Evolutionary conservation across 169 alveolate species (phyloP), one percentile per base, ranked within the genome.

Genomic region (Eimeria necatrix): DNA sequence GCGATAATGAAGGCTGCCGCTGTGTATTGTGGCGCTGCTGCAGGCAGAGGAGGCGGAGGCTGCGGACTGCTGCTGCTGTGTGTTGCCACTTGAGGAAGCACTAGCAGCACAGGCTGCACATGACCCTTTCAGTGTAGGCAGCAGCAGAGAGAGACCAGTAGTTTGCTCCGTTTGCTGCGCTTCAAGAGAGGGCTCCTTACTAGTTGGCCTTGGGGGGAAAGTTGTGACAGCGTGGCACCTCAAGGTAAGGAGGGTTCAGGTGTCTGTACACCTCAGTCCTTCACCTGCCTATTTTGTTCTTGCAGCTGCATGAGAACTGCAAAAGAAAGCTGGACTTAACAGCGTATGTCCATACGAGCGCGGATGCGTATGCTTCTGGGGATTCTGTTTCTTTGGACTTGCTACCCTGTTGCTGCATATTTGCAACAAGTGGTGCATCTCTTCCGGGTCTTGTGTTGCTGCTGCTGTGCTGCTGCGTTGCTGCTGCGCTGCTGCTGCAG

Each of bases 21-120:
- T 2, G 41, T 32, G 41, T 32, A 32, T 32, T 18, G 68, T 18
- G 12, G 12, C 32, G 12, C 78, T 68, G 46, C 78, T n/a, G n/a
- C 78, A 68, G 78, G 78, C 78, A n/a, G 46, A 68, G n/a, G 78
- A 68, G 32, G 78, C 78, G 2, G 78, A 68, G 32, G 78, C 46
- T 8, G 78, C 78, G 78, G 46, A 68, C n/a, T 68, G 78, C 78
- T 68, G 78, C 78, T 68, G 78, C 78, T 68, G 78, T n/a, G 78
- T 68, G 78, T 24, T 68, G 78, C 78, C 78, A 7, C n/a, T 68
- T 16, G 78, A 68, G n/a, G 78, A 68, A n/a, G 78, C 78, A 68
- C 3, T 24, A 14, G 78, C 78, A 14, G 78, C 78, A 68, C 41
- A 16, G 14, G 78, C 14, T 16, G 46, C n/a, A 24, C n/a, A 68